phyloP scores from a whole-genome alignment of 495 filamentous ascomycete species.

The Bacidia gigantensis region DNA sequence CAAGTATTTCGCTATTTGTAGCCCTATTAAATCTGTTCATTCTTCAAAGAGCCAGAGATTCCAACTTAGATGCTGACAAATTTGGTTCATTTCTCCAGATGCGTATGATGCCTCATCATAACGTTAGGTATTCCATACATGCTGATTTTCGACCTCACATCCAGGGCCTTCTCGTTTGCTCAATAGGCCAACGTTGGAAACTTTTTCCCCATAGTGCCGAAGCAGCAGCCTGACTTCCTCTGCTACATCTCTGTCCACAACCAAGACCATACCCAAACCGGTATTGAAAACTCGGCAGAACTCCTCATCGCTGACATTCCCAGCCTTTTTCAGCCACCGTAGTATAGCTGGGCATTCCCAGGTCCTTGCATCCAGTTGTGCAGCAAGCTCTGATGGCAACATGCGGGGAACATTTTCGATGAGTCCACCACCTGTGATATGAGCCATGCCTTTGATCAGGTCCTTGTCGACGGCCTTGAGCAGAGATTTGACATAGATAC shows the following conservation, averaged over 20 bases:
- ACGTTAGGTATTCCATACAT: constrained; percentile 60
- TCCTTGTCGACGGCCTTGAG: constrained; percentile 46
- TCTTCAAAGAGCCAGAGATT: too few species aligned
- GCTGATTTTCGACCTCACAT: constrained; percentile 55
- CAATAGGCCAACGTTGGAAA: constrained; percentile 62
- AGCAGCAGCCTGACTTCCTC: constrained; percentile 41
- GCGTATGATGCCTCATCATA: too few species aligned
- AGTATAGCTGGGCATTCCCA: constrained; percentile 63
- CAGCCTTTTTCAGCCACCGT: constrained; percentile 66
- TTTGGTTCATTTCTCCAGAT: too few species aligned
- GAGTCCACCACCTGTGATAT: constrained; percentile 91
- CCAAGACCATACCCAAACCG: constrained; percentile 83
- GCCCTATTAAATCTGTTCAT: too few species aligned
- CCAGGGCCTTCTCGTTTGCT: constrained; percentile 40
- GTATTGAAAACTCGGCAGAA: constrained; percentile 90
- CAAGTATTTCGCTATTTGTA: too few species aligned
- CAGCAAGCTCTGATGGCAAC: constrained; percentile 62
- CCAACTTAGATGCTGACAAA: too few species aligned
- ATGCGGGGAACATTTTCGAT: constrained; percentile 88
- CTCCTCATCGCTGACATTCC: constrained; percentile 59
- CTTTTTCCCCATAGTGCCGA: constrained; percentile 55
- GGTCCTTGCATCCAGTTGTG: constrained; percentile 54
- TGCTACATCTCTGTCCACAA: constrained; percentile 45
- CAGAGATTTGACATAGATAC: constrained; percentile 66
- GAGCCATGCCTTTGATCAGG: constrained; percentile 74